Conservation (phyloP, 345 rosid species). For the Pseudoturritis turrita region DNA sequence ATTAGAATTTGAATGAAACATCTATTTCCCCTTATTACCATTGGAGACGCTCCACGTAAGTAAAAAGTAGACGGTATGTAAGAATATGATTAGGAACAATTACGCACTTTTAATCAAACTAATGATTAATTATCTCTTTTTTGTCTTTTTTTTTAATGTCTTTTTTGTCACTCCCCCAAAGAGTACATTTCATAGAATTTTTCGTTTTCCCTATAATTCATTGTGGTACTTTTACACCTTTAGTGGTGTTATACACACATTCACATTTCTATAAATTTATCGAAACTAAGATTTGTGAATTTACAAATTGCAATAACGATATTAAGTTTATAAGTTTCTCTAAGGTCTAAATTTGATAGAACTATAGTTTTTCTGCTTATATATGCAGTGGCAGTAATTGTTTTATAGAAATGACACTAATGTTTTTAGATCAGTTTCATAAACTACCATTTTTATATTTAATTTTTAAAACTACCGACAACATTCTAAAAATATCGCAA, state of each 20-base stretch:
- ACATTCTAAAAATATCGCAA: no score
- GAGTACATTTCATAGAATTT: neutral
- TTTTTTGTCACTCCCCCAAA: constrained; percentile 6
- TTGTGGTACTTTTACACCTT: neutral
- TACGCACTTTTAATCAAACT: constrained; percentile 22
- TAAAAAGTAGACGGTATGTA: constrained; percentile 1
- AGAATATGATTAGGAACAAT: constrained; percentile 21
- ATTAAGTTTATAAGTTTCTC: neutral
- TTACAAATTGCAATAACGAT: neutral
- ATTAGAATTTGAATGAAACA: constrained; percentile 5
- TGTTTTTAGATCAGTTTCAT: neutral
- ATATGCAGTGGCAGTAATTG: no score
- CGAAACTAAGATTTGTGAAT: neutral
- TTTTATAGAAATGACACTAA: no score
- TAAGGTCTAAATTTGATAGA: neutral
- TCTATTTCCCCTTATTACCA: neutral
- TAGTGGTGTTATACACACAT: neutral
- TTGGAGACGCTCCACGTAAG: constrained; percentile 23
- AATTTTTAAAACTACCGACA: no score
- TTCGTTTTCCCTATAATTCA: neutral
- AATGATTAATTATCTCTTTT: constrained; percentile 6
- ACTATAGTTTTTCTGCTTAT: neutral
- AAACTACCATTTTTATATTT: no score
- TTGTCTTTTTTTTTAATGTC: no score
- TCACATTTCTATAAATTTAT: neutral